These are phyloP conservation scores for Cladobotryum mycophilum DNA, from an alignment of 2,329 filamentous ascomycete genomes.

Conservation along the genomic window DNA sequence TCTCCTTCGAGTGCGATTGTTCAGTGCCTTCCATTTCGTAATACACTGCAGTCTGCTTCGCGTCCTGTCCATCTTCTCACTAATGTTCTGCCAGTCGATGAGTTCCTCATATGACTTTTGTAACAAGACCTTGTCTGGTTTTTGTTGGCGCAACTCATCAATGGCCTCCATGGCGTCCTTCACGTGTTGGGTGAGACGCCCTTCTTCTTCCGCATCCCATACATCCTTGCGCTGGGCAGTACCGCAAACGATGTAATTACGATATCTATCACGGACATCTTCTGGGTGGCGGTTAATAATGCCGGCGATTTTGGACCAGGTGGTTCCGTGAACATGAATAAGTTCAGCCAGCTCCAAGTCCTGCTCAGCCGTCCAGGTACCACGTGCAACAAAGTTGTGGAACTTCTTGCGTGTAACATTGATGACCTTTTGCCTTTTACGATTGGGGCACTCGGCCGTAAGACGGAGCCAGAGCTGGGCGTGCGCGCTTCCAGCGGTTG, in stretches of 20 bases:
- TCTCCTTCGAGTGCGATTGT: slow-evolving; percentile 27
- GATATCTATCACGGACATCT: slow-evolving; percentile 64
- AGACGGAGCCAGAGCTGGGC: slow-evolving; percentile 45
- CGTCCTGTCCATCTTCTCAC: slow-evolving; percentile 52
- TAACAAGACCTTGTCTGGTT: slow-evolving; percentile 19
- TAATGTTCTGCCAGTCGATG: slow-evolving; percentile 61
- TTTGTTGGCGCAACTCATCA: slow-evolving; percentile 29
- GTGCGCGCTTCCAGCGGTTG: slow-evolving; percentile 29
- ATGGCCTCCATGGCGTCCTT: slow-evolving; percentile 45
- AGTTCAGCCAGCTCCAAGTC: slow-evolving; percentile 30
- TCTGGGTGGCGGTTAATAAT: slow-evolving; percentile 57
- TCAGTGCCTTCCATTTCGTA: slow-evolving; percentile 56
- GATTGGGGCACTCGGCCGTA: slow-evolving; percentile 41
- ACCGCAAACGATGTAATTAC: slow-evolving; percentile 58
- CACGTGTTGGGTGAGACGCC: slow-evolving; percentile 45
- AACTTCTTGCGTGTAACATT: slow-evolving; percentile 56
- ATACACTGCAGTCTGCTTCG: slow-evolving; percentile 62
- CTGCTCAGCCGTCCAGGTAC: slow-evolving; percentile 37
- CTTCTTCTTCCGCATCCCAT: slow-evolving; percentile 59
- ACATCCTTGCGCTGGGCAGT: slow-evolving; percentile 43
- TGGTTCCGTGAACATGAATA: slow-evolving; percentile 33
- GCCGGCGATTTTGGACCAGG: slow-evolving; percentile 58
- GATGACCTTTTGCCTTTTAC: slow-evolving; percentile 48
- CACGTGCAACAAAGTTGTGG: slow-evolving; percentile 55
- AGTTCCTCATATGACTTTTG: slow-evolving; percentile 43